Percentiles rank a stretch among this genome's conserved stretches.
Evolutionary conservation across 2,329 filamentous ascomycete genomes (phyloP).

Genomic region (Colletotrichum sojae): DNA sequence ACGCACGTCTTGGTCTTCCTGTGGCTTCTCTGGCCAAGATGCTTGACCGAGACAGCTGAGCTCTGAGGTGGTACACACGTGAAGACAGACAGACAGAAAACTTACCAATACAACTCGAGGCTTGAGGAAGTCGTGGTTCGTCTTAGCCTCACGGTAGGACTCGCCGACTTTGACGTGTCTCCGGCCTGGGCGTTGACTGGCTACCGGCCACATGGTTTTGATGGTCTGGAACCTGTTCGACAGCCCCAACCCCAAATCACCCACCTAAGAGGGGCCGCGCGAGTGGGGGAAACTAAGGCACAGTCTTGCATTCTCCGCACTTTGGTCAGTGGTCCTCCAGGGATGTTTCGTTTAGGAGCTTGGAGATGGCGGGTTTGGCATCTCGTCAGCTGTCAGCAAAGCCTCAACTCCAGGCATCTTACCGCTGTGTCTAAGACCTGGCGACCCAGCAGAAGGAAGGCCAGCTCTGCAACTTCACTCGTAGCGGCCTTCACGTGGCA

Average conservation of each 20-base stretch:
- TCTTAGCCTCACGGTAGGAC: not conserved
- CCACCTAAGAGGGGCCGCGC: not conserved
- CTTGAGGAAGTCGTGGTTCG: not conserved
- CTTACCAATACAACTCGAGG: too few relatives aligned
- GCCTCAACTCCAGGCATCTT: too few relatives aligned
- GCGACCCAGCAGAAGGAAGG: too few relatives aligned
- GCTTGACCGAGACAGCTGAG: not conserved
- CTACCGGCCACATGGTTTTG: not conserved
- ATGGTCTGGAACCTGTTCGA: not conserved
- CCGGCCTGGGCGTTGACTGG: not conserved
- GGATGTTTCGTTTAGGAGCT: too few relatives aligned
- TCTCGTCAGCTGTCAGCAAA: too few relatives aligned
- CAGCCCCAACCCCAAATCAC: not conserved
- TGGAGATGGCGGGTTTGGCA: too few relatives aligned
- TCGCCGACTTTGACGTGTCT: not conserved
- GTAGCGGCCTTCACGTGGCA: not conserved
- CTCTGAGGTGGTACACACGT: not conserved
- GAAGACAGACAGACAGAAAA: not conserved
- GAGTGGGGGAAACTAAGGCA: not conserved
- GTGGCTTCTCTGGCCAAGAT: constrained; percentile 11
- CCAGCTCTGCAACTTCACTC: too few relatives aligned
- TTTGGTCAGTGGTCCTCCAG: not conserved
- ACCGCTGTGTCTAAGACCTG: too few relatives aligned
- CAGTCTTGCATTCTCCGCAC: not conserved
- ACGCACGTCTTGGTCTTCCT: not conserved